Base-by-base conservation (phyloP, 768 basidiomycete species). In the Rhizopogon vulgaris region DNA sequence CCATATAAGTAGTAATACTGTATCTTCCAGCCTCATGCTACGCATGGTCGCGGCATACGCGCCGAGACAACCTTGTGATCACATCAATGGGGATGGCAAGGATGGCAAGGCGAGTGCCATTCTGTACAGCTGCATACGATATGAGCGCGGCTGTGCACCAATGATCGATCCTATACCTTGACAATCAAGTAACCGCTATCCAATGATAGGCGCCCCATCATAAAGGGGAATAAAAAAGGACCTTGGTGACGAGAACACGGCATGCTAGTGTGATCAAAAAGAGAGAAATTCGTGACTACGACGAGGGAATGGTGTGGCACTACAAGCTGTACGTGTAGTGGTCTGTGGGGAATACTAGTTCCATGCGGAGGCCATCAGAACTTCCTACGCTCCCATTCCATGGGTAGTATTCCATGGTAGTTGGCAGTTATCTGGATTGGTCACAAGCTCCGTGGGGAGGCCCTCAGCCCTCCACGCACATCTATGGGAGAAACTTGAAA, bases 241-340 rank as follows among this genome's bases (percentile, higher is more conserved):
- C 22, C 40, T 36, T 46, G n/a, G 17, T 11, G 12, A 48, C 56
- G 52, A 49, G 30, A 30, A 36, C 28, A 41, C 7, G 17, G 30
- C 43, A 46, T 24, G n/a, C n/a, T n/a, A 41, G 41, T 51, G 54
- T 53, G 52, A 58, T 63, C 48, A 49, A 53, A 52, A 47, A 32
- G 48, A 54, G 48, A 41, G 51, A 40, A 43, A 38, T 30, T 12
- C 41, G 46, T 51, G 58, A 55, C 49, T 32, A 18, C 43, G 18
- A 46, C 43, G 43, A 32, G 43, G 43, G 43, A 46, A 46, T 32
- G 5, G 25, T 3, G 7, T 32, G 14, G 18, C 18, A 15, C 30
- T 46, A 46, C 12, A 14, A 45, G 43, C 12, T 32, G 17, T 45
- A 32, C 7, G 30, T 3, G 43, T 32, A 43, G 10, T 17, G 3